Conservation (phyloP, 2,329 filamentous ascomycete species). For the Fusarium sp. region DNA sequence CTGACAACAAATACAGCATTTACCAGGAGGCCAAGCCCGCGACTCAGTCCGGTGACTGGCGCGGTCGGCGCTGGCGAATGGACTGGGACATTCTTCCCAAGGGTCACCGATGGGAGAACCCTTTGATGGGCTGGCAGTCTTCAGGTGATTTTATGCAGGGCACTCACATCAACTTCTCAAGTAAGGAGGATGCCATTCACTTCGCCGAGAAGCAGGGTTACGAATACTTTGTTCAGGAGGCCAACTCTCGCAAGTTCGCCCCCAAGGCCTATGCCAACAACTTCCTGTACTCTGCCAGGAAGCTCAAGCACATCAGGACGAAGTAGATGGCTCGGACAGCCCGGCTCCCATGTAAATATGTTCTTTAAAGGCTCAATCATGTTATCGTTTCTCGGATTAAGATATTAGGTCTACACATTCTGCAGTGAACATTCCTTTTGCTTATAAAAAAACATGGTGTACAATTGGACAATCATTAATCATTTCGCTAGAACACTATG, state of each 20-base stretch:
- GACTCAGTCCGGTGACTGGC: slow-evolving; percentile 93
- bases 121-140: slow-evolving; percentile 98
- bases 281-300: slow-evolving; percentile 87
- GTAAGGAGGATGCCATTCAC: slow-evolving; percentile 92
- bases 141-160: slow-evolving; percentile 96
- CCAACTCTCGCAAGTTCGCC: slow-evolving; percentile 86
- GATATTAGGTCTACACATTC: background rate
- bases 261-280: slow-evolving; percentile 98
- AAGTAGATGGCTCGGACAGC: slow-evolving; percentile 69
- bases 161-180: slow-evolving; percentile 89
- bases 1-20: slow-evolving; percentile 73
- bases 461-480: background rate
- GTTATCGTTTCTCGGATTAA: slow-evolving; percentile 12
- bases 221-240: slow-evolving; percentile 98
- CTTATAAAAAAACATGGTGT: background rate
- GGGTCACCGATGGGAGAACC: slow-evolving; percentile 98
- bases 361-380: slow-evolving; percentile 40
- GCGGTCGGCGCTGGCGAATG: slow-evolving; percentile 91
- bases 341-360: slow-evolving; percentile 51
- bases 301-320: slow-evolving; percentile 88
- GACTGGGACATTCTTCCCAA: slow-evolving; percentile 96
- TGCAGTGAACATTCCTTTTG: background rate
- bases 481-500: slow-evolving; percentile 6
- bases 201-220: slow-evolving; percentile 99
- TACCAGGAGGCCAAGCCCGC: slow-evolving; percentile 94